Base-by-base conservation (phyloP, 805 yeast species). In the Geotrichum ghanense region DNA sequence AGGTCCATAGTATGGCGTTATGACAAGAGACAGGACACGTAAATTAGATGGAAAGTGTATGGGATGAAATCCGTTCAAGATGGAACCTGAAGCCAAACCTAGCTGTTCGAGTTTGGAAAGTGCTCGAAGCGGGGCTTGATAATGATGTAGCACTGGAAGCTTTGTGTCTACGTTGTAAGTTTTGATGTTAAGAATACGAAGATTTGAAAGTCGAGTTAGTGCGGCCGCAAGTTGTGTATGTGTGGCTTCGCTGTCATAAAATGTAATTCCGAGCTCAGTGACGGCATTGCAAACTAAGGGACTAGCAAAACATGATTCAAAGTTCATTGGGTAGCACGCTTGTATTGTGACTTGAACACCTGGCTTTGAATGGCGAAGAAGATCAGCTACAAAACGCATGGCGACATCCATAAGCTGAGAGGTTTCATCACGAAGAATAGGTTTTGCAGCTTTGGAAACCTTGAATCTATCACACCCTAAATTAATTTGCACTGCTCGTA, bases 371-470 rank as follows among this genome's bases (percentile, higher is more conserved):
- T 31, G 12, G 12, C 37, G 12, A 4, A 31, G 37, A 5, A 31
- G 37, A 6, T 31, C 37, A 10, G 37, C 12, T n/a, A 31, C 16
- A 16, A 31, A n/a, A n/a, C 37, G 12, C 37, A 31, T 31, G 17
- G 19, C 12, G 37, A 31, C 19, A n/a, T 19, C 16, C 37, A 31
- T 31, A 6, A 31, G 16, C 17, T 31, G 37, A 6, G 12, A 16
- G 16, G 37, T 31, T 57, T 60, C 57, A 55, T 54, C 24, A 49
- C 43, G 27, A 50, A 46, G 14, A 56, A 46, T 47, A 53, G 48
- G 25, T 51, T 49, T 41, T 53, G 52, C 35, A 16, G 35, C 37
- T 16, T 43, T 43, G 21, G 45, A 24, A 7, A 31, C 16, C 16
- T 31, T 31, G 17, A 31, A 31, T 31, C 37, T 31, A 19, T 31